Evolutionary conservation across 371 early-diverging fungal genomes (phyloP), one percentile per base, ranked within the genome.

Genomic region (Mucor ambiguus): DNA sequence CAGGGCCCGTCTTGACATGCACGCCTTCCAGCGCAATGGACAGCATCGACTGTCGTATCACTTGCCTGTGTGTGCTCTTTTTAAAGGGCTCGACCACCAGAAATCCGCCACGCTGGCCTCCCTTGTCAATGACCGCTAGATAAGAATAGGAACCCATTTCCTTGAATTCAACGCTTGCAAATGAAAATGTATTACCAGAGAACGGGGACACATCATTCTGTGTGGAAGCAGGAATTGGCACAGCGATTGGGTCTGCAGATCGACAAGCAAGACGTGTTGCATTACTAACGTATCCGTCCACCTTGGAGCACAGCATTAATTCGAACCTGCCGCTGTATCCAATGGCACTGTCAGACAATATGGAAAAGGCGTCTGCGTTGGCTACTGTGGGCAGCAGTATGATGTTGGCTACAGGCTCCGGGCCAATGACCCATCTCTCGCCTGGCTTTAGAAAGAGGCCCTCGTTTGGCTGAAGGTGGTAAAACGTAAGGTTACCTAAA

Each of bases 11-110:
- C n/a, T 75, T 58, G 9, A 75, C 66, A 60, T 72, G 75, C 26
- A 78, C 71, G 16, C 83, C 80, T 61, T 69, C 60, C 44, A 76
- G n/a, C 6, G 80, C 80, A 57, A 82, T 78, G 1, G 69, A 72
- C 26, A 78, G 62, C 73, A 85, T 86, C 2, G 85, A 80, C 35
- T 81, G 81, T 30, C 78, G 78, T 0, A 83, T 54, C 3, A 65
- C 69, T 29, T 74, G 72, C 1, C 67, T 68, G 12, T 75, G 74
- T 5, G 69, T 73, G 1, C 61, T 56, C 33, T 75, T 78, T 35
- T 75, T 71, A n/a, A 69, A 79, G 26, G 83, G 80, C 55, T 89
- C 87, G 14, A 77, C 84, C 12, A 89, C 59, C 59, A 89, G 61
- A 57, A 89, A 89, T 4, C 82, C 84, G 18, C 70, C 68, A 8